Conservation (phyloP, 768 basidiomycete genomes). For the Xerocomus spinulosus region DNA sequence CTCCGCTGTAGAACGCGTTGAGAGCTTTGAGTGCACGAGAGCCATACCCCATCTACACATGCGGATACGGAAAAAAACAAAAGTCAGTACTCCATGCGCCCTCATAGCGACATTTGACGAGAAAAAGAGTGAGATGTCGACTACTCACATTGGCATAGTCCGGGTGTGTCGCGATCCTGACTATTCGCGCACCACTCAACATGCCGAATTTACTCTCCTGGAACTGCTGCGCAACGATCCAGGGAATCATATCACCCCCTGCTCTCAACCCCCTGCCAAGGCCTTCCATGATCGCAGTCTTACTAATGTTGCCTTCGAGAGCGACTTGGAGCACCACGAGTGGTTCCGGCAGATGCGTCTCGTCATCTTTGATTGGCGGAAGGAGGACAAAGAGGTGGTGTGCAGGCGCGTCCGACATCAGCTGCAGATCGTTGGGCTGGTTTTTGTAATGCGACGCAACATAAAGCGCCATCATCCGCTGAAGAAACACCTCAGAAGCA, state of each 20-base stretch:
- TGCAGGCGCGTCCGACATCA: slow-evolving; percentile 94
- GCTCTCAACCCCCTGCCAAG: slow-evolving; percentile 78
- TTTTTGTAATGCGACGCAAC: slow-evolving; percentile 99
- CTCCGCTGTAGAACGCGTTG: slow-evolving; percentile 89
- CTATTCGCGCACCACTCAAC: slow-evolving; percentile 86
- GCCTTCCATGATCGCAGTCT: slow-evolving; percentile 80
- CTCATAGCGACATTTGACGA: too few relatives aligned
- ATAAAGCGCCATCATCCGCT: slow-evolving; percentile 97
- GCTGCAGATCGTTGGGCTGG: slow-evolving; percentile 97
- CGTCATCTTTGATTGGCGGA: slow-evolving; percentile 87
- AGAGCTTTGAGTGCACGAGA: slow-evolving; percentile 81
- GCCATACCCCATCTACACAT: slow-evolving; percentile 89
- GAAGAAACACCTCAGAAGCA: slow-evolving; percentile 94
- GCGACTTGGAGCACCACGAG: slow-evolving; percentile 95
- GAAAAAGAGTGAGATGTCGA: too few relatives aligned
- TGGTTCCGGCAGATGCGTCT: slow-evolving; percentile 88
- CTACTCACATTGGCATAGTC: slow-evolving; percentile 81
- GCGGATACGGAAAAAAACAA: too few relatives aligned
- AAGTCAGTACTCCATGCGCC: too few relatives aligned
- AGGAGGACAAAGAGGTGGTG: slow-evolving; percentile 95
- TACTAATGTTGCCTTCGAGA: slow-evolving; percentile 88
- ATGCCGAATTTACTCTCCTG: slow-evolving; percentile 92
- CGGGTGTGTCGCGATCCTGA: slow-evolving; percentile 92
- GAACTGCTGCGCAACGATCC: slow-evolving; percentile 92
- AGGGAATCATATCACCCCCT: slow-evolving; percentile 97